Base-by-base conservation (phyloP, 306 rosid species). In the Pterocarpus santalinus region DNA sequence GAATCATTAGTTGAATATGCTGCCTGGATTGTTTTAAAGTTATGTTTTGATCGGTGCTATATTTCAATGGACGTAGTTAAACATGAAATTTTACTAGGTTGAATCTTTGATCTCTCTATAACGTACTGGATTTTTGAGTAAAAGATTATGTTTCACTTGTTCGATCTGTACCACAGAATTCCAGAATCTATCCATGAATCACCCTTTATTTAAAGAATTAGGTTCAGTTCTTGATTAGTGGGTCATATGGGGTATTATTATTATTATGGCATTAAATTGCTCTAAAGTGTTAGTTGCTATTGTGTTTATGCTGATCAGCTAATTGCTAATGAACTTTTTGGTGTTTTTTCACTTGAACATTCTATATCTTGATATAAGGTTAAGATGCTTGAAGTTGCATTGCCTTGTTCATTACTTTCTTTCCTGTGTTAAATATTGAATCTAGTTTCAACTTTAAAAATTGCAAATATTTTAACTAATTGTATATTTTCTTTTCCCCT, bases 371-470 rank as follows among this genome's bases (percentile, higher is more conserved):
- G 60, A 46, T 61, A 60, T 47, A 49, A 58, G 75, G 34, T 51
- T 32, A 13, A 43, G 32, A 69, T 68, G 67, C 28, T 22, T 22
- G 28, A 22, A 22, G 28, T 22, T 22, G 28, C 1, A 22, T 22
- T 22, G 1, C 28, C 28, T 22, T 22, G 28, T 63, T 80, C 56
- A 43, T 34, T 74, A 36, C 44, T 41, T 43, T 41, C 58, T 68
- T 16, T 71, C 35, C 43, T 51, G 55, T 52, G 43, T 53, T 78
- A 46, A 76, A 61, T 49, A 49, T 68, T 65, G 77, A 64, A 52
- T 70, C 61, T 65, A 65, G 77, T 80, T 75, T 72, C 78, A 83
- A 49, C 77, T 57, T 33, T 14, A 56, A 75, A 70, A 60, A 22
- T 33, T 58, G 10, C 41, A 58, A n/a, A 30, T 78, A 28, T 69